These are phyloP conservation scores for Ophiostoma perfectum DNA, from an alignment of 2,329 filamentous ascomycete genomes.

Conservation along the genomic window DNA sequence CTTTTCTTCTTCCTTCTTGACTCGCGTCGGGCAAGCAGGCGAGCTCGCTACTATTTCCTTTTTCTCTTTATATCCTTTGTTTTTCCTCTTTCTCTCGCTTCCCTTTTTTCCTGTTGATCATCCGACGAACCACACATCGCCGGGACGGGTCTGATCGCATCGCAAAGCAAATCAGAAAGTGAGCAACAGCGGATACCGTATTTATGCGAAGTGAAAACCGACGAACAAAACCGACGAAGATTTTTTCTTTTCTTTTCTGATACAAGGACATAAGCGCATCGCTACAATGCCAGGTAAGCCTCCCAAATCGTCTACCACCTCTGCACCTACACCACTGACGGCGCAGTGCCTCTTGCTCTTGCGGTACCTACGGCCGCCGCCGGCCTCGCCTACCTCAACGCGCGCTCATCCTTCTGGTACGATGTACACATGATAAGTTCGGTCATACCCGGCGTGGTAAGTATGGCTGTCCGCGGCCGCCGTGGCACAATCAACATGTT, in stretches of 20 bases:
- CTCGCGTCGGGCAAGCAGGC: too few species aligned
- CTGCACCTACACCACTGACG: not conserved
- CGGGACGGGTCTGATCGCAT: not conserved
- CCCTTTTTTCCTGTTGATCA: not conserved
- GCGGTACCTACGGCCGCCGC: slow-evolving; percentile 59
- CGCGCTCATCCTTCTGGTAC: slow-evolving; percentile 59
- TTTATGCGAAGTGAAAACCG: not conserved
- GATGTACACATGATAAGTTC: slow-evolving; percentile 58
- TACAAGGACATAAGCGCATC: not conserved
- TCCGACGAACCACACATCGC: not conserved
- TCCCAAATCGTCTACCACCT: not conserved
- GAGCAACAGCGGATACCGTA: too few species aligned
- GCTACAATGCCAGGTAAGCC: slow-evolving; percentile 6
- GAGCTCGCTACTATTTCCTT: slow-evolving; percentile 1
- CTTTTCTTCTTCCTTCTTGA: too few species aligned
- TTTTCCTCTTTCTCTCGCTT: not conserved
- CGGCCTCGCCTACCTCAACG: slow-evolving; percentile 72
- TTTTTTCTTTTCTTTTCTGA: too few species aligned
- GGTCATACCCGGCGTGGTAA: slow-evolving; percentile 43
- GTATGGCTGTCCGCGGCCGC: slow-evolving; percentile 44
- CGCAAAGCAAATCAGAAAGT: not conserved
- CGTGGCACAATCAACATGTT: slow-evolving; percentile 64
- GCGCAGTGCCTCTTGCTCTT: slow-evolving; percentile 47
- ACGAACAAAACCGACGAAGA: too few species aligned
- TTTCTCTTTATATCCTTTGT: not conserved